Base-by-base conservation (phyloP, 768 basidiomycete genomes). In the Rhodotorula paludigena region DNA sequence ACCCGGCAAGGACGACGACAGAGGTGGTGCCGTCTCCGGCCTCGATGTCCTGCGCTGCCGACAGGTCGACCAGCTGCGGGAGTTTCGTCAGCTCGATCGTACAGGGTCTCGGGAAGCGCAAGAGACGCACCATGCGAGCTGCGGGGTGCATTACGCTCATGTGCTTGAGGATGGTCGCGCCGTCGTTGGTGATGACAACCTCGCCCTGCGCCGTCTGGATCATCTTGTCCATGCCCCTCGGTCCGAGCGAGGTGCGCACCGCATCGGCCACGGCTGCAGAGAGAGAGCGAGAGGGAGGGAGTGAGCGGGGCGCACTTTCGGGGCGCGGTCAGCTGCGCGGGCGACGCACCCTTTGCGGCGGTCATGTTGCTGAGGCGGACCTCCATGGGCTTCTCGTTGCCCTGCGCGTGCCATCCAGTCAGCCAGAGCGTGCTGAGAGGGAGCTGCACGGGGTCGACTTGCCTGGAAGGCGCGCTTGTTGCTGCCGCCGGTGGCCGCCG, bases 161-260 rank as follows among this genome's bases (percentile, higher is more conserved):
- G 74, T 80, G 79, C 73, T 91, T 90, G 62, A 99, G 81, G 73
- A 99, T 99, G 18, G 96, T 99, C 12, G 96, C 96, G 28, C 96
- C 96, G 80, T 99, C 96, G 78, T 99, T 99, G 15, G 96, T 98
- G 74, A 99, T 90, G 74, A 98, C 89, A 25, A 94, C 91, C 78
- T 99, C 94, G 68, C 93, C 93, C 79, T 92, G 91, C 62, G 82
- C 64, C 1, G 67, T 73, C 51, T 67, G 59, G 44, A 89, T 94
- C 94, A 98, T 98, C 83, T 98, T 98, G 82, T 98, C 94, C 94
- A 99, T 99, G 69, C 94, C 94, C 79, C 89, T 86, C 54, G 94
- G 94, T 21, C 94, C 94, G 74, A 99, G 80, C 49, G 93, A 97
- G 52, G 94, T 98, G 74, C 94, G 84, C 49, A 99, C 93, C 59